Base-by-base conservation (phyloP, 2,329 filamentous ascomycete genomes). In the Pseudonectria buxi region DNA sequence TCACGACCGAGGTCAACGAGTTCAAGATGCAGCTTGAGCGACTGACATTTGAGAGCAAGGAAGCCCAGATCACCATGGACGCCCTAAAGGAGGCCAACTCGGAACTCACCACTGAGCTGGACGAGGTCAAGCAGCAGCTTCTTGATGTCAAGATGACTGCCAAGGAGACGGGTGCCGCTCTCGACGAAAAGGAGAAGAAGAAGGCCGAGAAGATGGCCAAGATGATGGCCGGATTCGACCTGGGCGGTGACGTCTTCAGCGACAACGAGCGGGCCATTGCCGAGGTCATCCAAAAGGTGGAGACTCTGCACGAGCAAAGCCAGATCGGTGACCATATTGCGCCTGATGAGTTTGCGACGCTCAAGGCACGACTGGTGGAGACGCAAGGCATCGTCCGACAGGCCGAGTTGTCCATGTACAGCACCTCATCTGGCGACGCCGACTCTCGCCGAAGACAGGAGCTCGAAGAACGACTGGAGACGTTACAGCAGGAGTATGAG, bases 171-270 rank as follows among this genome's bases (percentile, higher is more conserved):
- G 88, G 78, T 29, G 88, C 88, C 7, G 83, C 87, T 12, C 68
- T 94, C 14, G 90, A 96, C 51, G 92, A 96, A 65, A 98, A 98
- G 72, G 94, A 96, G 65, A 90, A 88, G 72, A 89, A 88, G 68
- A 98, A 98, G 74, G 87, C 89, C 1, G 92, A 98, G 67, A 92
- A 94, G 65, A 98, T 98, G 92, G 92, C 92, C 28, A 86, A 95
- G 74, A 98, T 98, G 92, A 95, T 98, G 90, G 92, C 92, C 40
- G 88, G 90, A 4, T 96, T 98, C 53, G 90, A 98, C 55, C 76
- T 98, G 24, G 90, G 88, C 29, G 83, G 84, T 32, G 89, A 95
- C 39, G 81, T 94, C 24, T 94, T 96, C 60, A 95, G 88, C 49
- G 85, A 92, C 39, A 95, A 95, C 51, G 92, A 98, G 62, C 77